These are phyloP conservation scores for Cutaneotrichosporon curvatum DNA, from an alignment of 1,284 basidiomycete species.

Conservation along the genomic window DNA sequence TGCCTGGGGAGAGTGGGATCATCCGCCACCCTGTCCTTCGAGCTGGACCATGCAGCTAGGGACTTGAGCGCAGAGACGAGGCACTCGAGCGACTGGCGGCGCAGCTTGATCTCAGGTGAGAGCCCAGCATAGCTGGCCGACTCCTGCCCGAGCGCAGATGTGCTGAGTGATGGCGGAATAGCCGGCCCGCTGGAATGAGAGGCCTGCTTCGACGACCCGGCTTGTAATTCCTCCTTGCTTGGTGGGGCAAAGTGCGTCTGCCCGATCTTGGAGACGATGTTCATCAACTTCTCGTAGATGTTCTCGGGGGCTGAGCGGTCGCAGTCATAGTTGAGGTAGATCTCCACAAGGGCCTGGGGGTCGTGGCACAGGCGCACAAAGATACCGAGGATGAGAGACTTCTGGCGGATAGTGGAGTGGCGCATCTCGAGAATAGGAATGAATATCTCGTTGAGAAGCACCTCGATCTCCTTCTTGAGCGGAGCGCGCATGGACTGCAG, in stretches of 20 bases:
- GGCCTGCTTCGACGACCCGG: constrained; percentile 26
- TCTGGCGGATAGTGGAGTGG: constrained; percentile 89
- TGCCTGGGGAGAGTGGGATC: constrained; percentile 13
- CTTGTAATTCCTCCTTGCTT: constrained; percentile 42
- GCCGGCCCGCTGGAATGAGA: constrained; percentile 39
- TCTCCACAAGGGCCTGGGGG: constrained; percentile 89
- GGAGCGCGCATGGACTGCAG: constrained; percentile 88
- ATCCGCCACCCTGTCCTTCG: constrained; percentile 13
- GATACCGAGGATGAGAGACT: constrained; percentile 81
- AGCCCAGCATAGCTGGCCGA: constrained; percentile 54
- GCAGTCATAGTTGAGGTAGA: constrained; percentile 97
- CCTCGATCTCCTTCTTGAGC: constrained; percentile 99
- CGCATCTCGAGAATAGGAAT: constrained; percentile 98
- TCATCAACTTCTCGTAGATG: constrained; percentile 93
- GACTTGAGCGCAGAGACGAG: constrained; percentile 79
- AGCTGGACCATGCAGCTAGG: constrained; percentile 79
- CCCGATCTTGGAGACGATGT: constrained; percentile 84
- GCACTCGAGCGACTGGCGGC: constrained; percentile 82
- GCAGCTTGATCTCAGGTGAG: constrained; percentile 73
- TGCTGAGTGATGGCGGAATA: constrained; percentile 59
- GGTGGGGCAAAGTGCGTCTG: constrained; percentile 59
- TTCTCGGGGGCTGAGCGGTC: constrained; percentile 87
- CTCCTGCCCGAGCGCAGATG: constrained; percentile 53
- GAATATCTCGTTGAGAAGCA: constrained; percentile 96
- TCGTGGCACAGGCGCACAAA: constrained; percentile 81